Conservation (phyloP, 139 green algal genomes). For the Tetraselmis striata region DNA sequence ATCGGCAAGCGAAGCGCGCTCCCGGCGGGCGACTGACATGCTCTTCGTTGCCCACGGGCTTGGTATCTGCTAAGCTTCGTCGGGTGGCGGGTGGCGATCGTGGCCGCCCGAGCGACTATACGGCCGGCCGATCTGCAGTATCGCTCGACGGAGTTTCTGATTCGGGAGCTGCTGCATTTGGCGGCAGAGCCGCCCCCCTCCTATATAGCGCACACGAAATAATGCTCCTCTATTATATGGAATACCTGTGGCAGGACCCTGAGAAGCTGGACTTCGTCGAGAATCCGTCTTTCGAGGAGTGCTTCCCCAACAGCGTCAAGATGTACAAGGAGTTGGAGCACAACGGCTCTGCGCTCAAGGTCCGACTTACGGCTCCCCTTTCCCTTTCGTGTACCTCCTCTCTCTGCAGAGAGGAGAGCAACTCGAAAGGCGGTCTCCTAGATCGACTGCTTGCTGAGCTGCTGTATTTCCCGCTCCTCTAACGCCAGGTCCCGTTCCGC, state of each 20-base stretch:
- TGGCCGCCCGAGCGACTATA: no score
- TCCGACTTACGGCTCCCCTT: slow-evolving; percentile 7
- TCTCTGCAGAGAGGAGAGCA: neutral
- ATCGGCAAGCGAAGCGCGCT: no score
- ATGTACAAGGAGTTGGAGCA: slow-evolving; percentile 58
- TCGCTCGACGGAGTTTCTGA: no score
- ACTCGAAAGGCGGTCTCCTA: neutral
- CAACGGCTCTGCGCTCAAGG: slow-evolving; percentile 37
- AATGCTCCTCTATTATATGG: no score
- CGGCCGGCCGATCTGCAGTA: no score
- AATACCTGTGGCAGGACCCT: slow-evolving; percentile 26
- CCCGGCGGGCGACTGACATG: no score
- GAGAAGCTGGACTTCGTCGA: slow-evolving; percentile 60
- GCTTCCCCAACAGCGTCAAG: slow-evolving; percentile 73
- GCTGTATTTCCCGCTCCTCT: slow-evolving; percentile 7
- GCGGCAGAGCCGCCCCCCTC: no score
- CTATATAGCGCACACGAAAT: no score
- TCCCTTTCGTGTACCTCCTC: neutral
- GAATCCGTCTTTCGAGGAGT: slow-evolving; percentile 70
- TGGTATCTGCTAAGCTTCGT: no score
- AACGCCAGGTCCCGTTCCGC: slow-evolving; percentile 71
- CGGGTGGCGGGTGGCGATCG: no score
- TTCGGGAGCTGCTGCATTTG: no score
- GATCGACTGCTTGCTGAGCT: slow-evolving; percentile 18
- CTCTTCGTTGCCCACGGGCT: no score